Evolutionary conservation across 2,329 filamentous ascomycete species (phyloP).

Genomic region (Aspergillus sp.): DNA sequence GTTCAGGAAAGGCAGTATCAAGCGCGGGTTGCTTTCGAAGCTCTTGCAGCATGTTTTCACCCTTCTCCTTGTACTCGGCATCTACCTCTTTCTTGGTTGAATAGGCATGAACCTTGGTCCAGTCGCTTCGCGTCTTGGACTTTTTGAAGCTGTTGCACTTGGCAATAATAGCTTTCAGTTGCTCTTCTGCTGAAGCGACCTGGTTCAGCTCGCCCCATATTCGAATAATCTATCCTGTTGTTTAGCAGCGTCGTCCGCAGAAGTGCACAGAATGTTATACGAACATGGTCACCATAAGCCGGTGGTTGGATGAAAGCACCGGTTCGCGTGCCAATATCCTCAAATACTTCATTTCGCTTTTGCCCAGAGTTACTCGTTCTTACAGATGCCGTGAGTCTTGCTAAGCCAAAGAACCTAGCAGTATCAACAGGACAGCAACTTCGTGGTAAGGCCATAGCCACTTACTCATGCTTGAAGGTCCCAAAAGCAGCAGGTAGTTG

Average conservation of each 20-base stretch:
- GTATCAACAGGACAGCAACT: background rate
- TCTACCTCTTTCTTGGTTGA: slow-evolving; percentile 25
- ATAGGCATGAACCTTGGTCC: slow-evolving; percentile 27
- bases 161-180: slow-evolving; percentile 19
- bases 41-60: slow-evolving; percentile 23
- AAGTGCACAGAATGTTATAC: slow-evolving; percentile 12
- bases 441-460: background rate
- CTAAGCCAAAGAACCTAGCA: slow-evolving; percentile 22
- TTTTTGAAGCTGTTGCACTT: slow-evolving; percentile 16
- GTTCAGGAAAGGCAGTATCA: slow-evolving; percentile 23
- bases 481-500: slow-evolving; percentile 22
- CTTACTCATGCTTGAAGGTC: slow-evolving; percentile 25
- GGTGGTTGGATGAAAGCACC: slow-evolving; percentile 30
- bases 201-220: slow-evolving; percentile 29
- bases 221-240: slow-evolving; percentile 18
- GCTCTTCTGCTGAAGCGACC: slow-evolving; percentile 22
- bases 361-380: slow-evolving; percentile 3
- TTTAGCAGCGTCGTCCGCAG: background rate
- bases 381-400: slow-evolving; percentile 10
- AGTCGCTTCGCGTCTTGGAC: slow-evolving; percentile 20
- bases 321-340: slow-evolving; percentile 27
- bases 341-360: slow-evolving; percentile 25
- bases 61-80: slow-evolving; percentile 23
- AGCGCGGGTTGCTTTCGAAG: slow-evolving; percentile 27
- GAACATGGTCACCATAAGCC: slow-evolving; percentile 19